phyloP scores from a whole-genome alignment of 2,329 filamentous ascomycete genomes.

The Fusarium bactridioides region DNA sequence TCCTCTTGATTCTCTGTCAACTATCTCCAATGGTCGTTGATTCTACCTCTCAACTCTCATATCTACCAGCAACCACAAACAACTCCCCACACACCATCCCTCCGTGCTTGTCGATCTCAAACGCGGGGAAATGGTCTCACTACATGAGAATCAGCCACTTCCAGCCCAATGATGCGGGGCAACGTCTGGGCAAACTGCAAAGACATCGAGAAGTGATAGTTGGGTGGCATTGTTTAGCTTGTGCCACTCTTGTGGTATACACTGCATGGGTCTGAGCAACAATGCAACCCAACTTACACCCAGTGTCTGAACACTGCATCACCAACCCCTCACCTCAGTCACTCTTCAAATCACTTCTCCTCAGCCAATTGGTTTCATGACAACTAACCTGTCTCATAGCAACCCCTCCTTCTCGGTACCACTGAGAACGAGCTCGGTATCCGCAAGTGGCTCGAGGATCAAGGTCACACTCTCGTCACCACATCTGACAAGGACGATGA shows the following conservation, averaged over 20 bases:
- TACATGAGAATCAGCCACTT: slow-evolving; percentile 37
- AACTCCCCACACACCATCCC: slow-evolving; percentile 27
- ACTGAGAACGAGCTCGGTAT: slow-evolving; percentile 98
- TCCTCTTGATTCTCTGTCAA: not conserved
- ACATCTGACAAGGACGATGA: slow-evolving; percentile 98
- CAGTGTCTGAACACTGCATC: slow-evolving; percentile 12
- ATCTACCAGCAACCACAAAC: slow-evolving; percentile 15
- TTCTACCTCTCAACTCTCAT: slow-evolving; percentile 5
- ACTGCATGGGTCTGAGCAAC: slow-evolving; percentile 11
- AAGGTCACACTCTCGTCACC: slow-evolving; percentile 95
- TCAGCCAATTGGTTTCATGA: slow-evolving; percentile 19
- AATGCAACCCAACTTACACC: slow-evolving; percentile 27
- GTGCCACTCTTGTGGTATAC: slow-evolving; percentile 19
- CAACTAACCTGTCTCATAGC: slow-evolving; percentile 50
- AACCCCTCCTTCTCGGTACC: slow-evolving; percentile 87
- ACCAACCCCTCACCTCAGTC: slow-evolving; percentile 3
- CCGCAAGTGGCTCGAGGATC: slow-evolving; percentile 96
- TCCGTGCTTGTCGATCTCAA: slow-evolving; percentile 38
- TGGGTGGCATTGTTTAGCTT: slow-evolving; percentile 15
- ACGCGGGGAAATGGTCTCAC: slow-evolving; percentile 41
- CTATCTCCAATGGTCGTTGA: slow-evolving; percentile 14
- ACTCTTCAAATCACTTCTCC: not conserved
- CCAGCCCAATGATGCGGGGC: slow-evolving; percentile 35
- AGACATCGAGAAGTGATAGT: slow-evolving; percentile 3
- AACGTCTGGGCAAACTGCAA: slow-evolving; percentile 18